Conservation (phyloP, 768 basidiomycete genomes). For the Serendipita sp. region DNA sequence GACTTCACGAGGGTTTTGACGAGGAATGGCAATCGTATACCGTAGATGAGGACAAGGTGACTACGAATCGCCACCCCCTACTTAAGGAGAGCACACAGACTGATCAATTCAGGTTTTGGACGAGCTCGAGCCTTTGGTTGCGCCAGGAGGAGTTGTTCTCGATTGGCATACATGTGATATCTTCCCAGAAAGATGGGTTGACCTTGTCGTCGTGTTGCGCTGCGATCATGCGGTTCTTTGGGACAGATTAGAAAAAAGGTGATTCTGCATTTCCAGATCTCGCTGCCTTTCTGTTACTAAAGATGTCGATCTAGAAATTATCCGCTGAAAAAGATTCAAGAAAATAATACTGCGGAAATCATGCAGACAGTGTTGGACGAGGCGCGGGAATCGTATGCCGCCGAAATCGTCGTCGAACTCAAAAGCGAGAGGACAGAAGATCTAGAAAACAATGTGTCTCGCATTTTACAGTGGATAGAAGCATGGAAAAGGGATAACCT, state of each 20-base stretch:
- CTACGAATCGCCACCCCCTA: conserved; percentile 12
- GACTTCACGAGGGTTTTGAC: conserved; percentile 71
- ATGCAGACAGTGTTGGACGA: conserved; percentile 87
- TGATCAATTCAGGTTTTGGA: conserved; percentile 50
- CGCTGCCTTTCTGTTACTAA: not conserved
- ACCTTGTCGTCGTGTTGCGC: conserved; percentile 81
- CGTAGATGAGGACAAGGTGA: conserved; percentile 90
- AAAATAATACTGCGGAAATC: conserved; percentile 97
- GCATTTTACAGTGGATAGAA: conserved; percentile 78
- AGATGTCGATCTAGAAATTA: conserved; percentile 42
- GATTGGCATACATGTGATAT: conserved; percentile 92
- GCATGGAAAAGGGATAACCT: conserved; percentile 36
- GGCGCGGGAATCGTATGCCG: conserved; percentile 67
- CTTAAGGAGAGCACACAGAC: not conserved
- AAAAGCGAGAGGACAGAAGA: conserved; percentile 61
- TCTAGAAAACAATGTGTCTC: conserved; percentile 69
- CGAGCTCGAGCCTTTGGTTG: conserved; percentile 58
- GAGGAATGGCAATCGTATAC: conserved; percentile 90
- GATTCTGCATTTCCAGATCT: conserved; percentile 12
- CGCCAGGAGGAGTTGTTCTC: conserved; percentile 63
- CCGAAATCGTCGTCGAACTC: conserved; percentile 77
- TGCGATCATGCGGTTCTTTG: conserved; percentile 80
- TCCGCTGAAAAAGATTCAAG: conserved; percentile 82
- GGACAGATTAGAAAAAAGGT: conserved; percentile 86
- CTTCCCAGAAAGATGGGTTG: conserved; percentile 93